Conservation (phyloP, 2,329 filamentous ascomycete genomes). For the Lachnellula arida region DNA sequence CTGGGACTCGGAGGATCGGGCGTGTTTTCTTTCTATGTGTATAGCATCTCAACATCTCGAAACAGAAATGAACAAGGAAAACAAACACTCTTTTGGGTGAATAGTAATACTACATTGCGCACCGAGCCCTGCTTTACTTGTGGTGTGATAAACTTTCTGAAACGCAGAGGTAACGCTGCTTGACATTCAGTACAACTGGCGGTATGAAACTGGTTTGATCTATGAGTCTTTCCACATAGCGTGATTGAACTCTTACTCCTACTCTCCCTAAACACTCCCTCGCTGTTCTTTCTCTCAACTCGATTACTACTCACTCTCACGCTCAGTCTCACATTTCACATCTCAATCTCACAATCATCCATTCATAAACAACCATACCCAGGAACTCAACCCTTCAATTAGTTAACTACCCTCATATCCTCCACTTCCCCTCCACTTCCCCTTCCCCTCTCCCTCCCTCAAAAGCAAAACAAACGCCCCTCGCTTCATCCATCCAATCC, state of each 20-base stretch:
- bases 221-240: no score
- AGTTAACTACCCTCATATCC: neutral
- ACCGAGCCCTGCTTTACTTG: neutral
- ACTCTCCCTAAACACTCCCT: no score
- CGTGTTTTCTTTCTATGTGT: constrained; percentile 1
- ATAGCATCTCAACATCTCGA: neutral
- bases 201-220: no score
- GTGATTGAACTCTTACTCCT: no score
- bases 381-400: neutral
- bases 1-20: neutral
- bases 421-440: neutral
- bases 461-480: neutral
- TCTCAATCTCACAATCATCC: neutral
- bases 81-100: neutral
- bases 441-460: neutral
- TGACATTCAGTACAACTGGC: no score
- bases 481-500: no score
- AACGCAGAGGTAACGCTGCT: no score
- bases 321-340: neutral
- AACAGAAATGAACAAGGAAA: neutral
- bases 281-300: no score
- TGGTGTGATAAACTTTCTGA: no score
- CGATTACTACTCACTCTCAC: no score
- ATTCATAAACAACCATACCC: neutral
- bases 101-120: neutral